Percentiles rank a stretch among this genome's conserved stretches.
Conservation (phyloP, 1,139 yeast species). For the Debaryomyces sp. region DNA sequence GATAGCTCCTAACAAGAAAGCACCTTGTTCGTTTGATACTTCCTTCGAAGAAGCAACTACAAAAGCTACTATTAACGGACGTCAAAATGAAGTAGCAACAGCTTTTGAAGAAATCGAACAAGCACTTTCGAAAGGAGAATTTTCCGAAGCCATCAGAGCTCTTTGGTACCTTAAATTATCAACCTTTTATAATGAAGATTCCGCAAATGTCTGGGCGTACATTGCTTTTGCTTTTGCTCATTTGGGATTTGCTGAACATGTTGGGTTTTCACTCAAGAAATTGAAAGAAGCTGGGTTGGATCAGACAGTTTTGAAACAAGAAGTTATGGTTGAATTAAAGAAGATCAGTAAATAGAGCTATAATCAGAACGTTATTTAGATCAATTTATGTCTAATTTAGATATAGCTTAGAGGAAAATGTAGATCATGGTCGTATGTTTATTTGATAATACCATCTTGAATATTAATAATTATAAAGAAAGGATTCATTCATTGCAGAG, state of each 20-base stretch:
- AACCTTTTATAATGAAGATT: conserved; percentile 11
- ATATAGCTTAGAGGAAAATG: background rate
- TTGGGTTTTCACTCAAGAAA: background rate
- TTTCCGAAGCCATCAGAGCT: conserved; percentile 16
- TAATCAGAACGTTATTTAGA: background rate
- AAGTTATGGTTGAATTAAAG: background rate
- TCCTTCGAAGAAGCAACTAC: conserved; percentile 16
- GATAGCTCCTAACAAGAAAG: conserved; percentile 17
- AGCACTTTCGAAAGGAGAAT: conserved; percentile 14
- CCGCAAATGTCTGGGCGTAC: background rate
- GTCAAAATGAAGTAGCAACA: conserved; percentile 14
- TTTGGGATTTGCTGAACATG: background rate
- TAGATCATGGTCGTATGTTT: background rate
- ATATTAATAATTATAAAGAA: background rate
- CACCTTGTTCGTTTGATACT: conserved; percentile 16
- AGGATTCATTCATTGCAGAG: background rate
- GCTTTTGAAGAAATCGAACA: conserved; percentile 14
- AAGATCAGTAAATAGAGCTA: background rate
- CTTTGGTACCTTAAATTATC: conserved; percentile 17
- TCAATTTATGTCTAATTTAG: background rate
- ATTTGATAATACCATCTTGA: background rate
- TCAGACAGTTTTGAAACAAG: background rate
- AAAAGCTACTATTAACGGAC: conserved; percentile 11
- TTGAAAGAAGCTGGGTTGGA: background rate
- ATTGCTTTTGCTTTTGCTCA: background rate